A percentile compares a stretch with the other conserved stretches of the same genome.
phyloP scores from a whole-genome alignment of 139 green algal species.

The Closterium sp. region DNA sequence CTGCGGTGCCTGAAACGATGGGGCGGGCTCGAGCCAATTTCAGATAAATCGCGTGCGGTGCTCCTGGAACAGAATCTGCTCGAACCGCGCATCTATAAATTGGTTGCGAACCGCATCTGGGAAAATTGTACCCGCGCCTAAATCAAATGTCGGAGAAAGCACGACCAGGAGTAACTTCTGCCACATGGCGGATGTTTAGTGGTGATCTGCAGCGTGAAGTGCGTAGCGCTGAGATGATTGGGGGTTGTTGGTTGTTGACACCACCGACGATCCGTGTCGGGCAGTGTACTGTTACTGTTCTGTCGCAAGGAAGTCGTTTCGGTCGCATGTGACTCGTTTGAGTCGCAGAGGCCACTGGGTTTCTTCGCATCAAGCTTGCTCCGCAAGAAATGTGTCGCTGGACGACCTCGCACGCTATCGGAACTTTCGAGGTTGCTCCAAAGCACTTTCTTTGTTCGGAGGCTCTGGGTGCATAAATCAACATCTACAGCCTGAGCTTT shows the following conservation, averaged over 20 bases:
- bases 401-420: neutral
- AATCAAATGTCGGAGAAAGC: neutral
- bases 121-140: neutral
- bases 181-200: neutral
- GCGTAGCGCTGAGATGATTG: neutral
- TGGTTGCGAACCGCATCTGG: neutral
- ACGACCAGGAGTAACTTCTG: neutral
- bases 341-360: neutral
- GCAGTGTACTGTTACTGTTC: neutral
- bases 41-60: neutral
- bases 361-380: neutral
- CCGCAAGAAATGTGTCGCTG: neutral
- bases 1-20: neutral
- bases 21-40: neutral
- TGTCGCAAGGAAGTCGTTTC: neutral
- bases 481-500: no score
- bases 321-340: neutral
- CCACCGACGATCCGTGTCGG: neutral
- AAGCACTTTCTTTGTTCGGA: neutral
- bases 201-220: neutral
- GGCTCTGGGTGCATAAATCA: no score
- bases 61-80: neutral
- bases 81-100: neutral
- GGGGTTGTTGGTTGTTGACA: neutral
- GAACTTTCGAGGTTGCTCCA: neutral